Percentiles rank a stretch among this genome's conserved stretches.
phyloP scores from a whole-genome alignment of 1,139 yeast genomes.

The Suhomyces terraborum region DNA sequence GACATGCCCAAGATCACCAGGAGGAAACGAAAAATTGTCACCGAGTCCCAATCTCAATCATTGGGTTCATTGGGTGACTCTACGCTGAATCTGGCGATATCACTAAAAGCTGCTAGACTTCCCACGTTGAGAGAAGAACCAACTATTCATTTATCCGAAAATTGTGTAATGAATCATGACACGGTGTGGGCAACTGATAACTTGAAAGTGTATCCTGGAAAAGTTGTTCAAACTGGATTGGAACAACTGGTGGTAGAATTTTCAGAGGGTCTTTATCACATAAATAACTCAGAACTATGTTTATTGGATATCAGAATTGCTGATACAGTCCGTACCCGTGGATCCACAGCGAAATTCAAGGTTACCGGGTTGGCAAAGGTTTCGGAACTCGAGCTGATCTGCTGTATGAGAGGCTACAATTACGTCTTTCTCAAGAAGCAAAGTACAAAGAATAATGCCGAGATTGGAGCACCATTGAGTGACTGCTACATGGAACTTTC shows the following conservation, averaged over 20 bases:
- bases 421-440: conserved; percentile 38
- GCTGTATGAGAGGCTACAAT: conserved; percentile 64
- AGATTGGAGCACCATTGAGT: conserved; percentile 20
- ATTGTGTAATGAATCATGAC: conserved; percentile 21
- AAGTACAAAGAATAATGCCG: conserved; percentile 19
- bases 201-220: conserved; percentile 41
- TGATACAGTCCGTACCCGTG: conserved; percentile 28
- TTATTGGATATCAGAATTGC: conserved; percentile 42
- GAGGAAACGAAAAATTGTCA: conserved; percentile 11
- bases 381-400: conserved; percentile 27
- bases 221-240: conserved; percentile 21
- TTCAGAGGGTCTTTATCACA: conserved; percentile 33
- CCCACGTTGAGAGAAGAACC: conserved; percentile 25
- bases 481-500: conserved; percentile 38
- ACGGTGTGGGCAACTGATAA: conserved; percentile 44
- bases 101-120: neutral
- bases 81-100: neutral
- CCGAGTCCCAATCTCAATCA: conserved; percentile 11
- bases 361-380: conserved; percentile 47
- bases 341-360: conserved; percentile 27
- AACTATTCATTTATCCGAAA: conserved; percentile 22
- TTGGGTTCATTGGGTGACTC: too few relatives aligned
- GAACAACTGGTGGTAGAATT: conserved; percentile 36
- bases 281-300: conserved; percentile 33
- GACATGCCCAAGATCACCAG: conserved; percentile 8